These are phyloP conservation scores for Lepidium campestre DNA, from an alignment of 441 rosid genomes.

Conservation along the genomic window DNA sequence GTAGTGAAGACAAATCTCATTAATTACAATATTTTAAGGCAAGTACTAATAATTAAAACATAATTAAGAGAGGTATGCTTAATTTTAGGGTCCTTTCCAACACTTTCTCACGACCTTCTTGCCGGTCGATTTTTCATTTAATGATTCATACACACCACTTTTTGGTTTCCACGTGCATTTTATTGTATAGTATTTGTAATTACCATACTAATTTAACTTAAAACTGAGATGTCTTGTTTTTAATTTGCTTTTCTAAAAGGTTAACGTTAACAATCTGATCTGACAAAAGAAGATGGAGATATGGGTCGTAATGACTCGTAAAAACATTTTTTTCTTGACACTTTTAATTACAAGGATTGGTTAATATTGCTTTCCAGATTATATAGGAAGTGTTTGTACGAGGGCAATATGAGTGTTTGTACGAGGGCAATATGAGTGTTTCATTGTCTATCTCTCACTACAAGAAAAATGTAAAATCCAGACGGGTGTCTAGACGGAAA, in stretches of 20 bases:
- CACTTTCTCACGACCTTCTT: slow-evolving; percentile 19
- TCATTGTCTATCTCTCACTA: too few species aligned
- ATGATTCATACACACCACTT: neutral
- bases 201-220: neutral
- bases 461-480: too few species aligned
- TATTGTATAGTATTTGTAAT: neutral
- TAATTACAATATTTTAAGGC: neutral
- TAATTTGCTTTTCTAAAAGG: neutral
- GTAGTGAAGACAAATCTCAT: slow-evolving; percentile 21
- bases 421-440: too few species aligned
- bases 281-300: neutral
- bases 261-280: neutral
- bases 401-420: too few species aligned
- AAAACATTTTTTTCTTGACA: neutral
- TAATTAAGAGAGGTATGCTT: neutral
- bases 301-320: neutral
- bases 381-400: too few species aligned
- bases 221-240: neutral
- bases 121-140: neutral
- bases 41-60: neutral
- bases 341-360: too few species aligned
- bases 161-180: slow-evolving; percentile 20
- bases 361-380: too few species aligned
- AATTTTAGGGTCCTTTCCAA: slow-evolving; percentile 21
- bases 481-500: too few species aligned